These are phyloP conservation scores for Vanrija humicola DNA, from an alignment of 1,284 basidiomycete species.

Conservation along the genomic window DNA sequence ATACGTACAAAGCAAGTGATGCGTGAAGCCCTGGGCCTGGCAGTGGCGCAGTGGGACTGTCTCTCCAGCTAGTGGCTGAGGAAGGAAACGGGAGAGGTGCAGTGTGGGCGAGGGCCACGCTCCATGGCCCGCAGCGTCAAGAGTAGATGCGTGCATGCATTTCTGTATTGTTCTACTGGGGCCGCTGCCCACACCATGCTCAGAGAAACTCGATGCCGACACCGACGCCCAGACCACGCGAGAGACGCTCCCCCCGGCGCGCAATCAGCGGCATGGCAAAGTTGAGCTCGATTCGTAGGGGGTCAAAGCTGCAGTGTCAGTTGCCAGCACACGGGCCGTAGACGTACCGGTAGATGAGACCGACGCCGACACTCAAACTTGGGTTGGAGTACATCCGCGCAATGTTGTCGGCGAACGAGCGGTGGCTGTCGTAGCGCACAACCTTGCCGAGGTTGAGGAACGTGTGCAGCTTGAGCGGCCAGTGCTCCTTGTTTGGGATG, in stretches of 20 bases:
- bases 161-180: not conserved
- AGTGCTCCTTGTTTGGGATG: slow-evolving; percentile 70
- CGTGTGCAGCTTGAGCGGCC: slow-evolving; percentile 82
- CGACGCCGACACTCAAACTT: slow-evolving; percentile 72
- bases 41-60: too few relatives aligned
- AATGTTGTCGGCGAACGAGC: slow-evolving; percentile 43
- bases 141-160: slow-evolving; percentile 5
- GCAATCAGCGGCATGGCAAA: slow-evolving; percentile 83
- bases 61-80: too few relatives aligned
- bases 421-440: slow-evolving; percentile 58
- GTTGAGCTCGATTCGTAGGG: slow-evolving; percentile 70
- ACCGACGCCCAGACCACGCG: slow-evolving; percentile 84
- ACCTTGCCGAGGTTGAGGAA: slow-evolving; percentile 85
- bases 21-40: too few relatives aligned
- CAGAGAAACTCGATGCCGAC: slow-evolving; percentile 76
- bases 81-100: too few relatives aligned
- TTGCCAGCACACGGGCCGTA: too few relatives aligned
- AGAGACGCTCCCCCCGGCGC: slow-evolving; percentile 67
- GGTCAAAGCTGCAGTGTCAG: slow-evolving; percentile 32
- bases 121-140: too few relatives aligned
- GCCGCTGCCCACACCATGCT: not conserved
- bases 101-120: too few relatives aligned
- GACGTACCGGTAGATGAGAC: slow-evolving; percentile 70
- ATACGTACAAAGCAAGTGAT: too few relatives aligned
- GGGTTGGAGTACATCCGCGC: slow-evolving; percentile 47